These are phyloP conservation scores for Mycosphaerelloides madeirae DNA, from an alignment of 2,329 filamentous ascomycete species.

Conservation along the genomic window DNA sequence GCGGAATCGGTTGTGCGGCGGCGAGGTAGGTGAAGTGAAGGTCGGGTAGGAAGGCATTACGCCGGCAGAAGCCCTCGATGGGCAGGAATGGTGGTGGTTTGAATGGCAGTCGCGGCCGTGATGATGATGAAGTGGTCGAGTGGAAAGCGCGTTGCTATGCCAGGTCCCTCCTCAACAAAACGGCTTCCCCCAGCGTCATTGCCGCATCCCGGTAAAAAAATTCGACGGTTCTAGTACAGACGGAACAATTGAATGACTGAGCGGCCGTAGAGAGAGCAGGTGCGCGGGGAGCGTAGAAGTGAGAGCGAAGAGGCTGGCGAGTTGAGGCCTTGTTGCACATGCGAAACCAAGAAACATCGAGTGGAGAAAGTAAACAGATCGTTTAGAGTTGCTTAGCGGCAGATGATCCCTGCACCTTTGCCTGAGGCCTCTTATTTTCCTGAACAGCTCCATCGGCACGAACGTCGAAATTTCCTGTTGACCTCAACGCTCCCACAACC, in stretches of 20 bases:
- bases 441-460: no score
- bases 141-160: constrained; percentile 15
- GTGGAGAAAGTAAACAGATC: constrained; percentile 5
- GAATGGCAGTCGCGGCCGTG: no score
- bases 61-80: neutral
- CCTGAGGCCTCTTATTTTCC: no score
- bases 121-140: no score
- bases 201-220: constrained; percentile 4
- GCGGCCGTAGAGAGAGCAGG: neutral
- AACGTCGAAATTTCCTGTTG: no score
- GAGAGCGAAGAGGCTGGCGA: constrained; percentile 2
- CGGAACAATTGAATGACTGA: constrained; percentile 1
- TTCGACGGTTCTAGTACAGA: neutral
- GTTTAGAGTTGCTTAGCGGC: no score
- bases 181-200: constrained; percentile 5
- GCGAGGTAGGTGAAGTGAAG: constrained; percentile 28
- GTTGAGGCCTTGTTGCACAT: constrained; percentile 13
- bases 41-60: constrained; percentile 23
- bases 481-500: no score
- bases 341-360: neutral
- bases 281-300: neutral
- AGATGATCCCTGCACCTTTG: no score
- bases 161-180: constrained; percentile 1
- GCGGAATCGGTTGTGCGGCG: constrained; percentile 29
- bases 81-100: neutral